Conservation (phyloP, 225 moss, liverwort and hornwort species). For the Sphagnum tenellum region DNA sequence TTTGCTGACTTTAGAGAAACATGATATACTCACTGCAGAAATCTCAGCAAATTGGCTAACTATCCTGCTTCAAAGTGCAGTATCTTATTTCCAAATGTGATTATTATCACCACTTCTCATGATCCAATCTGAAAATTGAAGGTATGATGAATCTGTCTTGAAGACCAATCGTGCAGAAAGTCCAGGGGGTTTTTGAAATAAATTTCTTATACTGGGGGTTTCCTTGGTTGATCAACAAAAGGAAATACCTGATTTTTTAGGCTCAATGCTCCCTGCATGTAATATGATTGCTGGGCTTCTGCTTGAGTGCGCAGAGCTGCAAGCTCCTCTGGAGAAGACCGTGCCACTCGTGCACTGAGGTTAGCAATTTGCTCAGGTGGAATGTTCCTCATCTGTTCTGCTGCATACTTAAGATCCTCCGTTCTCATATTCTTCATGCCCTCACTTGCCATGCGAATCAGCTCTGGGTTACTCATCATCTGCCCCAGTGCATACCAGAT, state of each 20-base stretch:
- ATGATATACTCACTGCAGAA: too few relatives aligned
- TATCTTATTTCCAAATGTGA: too few relatives aligned
- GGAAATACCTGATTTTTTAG: conserved; percentile 66
- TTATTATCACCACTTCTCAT: too few relatives aligned
- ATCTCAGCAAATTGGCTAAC: too few relatives aligned
- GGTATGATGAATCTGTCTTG: too few relatives aligned
- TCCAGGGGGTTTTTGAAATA: too few relatives aligned
- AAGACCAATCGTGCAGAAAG: too few relatives aligned
- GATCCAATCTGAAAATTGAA: too few relatives aligned
- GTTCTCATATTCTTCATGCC: conserved; percentile 92
- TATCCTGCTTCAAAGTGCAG: too few relatives aligned
- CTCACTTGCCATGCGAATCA: conserved; percentile 93
- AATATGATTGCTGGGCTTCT: conserved; percentile 68
- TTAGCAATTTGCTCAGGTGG: conserved; percentile 91
- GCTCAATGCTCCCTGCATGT: conserved; percentile 62
- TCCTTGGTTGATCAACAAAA: background rate
- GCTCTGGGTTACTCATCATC: conserved; percentile 95
- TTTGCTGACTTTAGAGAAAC: too few relatives aligned
- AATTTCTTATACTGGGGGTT: too few relatives aligned
- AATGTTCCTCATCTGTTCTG: conserved; percentile 90
- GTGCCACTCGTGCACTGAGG: conserved; percentile 75
- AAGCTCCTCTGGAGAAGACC: conserved; percentile 77
- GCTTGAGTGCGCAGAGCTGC: conserved; percentile 62
- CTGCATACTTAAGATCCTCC: conserved; percentile 89
- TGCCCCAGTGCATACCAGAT: conserved; percentile 7